Evolutionary conservation across 1,284 basidiomycete genomes (phyloP), one percentile per base, ranked within the genome.

Genomic region (Caloboletus firmus): DNA sequence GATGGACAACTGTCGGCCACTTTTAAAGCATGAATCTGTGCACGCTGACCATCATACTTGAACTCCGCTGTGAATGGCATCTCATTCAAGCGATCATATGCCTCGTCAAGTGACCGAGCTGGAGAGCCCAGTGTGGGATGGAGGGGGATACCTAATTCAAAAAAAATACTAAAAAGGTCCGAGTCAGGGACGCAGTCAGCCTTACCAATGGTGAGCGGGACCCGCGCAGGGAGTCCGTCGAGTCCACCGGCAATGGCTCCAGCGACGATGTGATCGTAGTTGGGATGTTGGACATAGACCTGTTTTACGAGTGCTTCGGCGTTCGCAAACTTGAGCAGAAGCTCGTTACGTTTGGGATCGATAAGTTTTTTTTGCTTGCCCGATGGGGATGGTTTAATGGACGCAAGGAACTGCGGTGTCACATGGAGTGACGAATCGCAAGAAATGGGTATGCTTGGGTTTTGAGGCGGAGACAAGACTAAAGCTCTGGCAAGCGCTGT

Each of bases 41-140:
- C 90, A 41, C 93, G 79, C 67, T 95, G 93, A 2, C 92, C 92
- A 61, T 95, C 93, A 61, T 93, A 89, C 72, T 94, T 95, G 66
- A 82, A 82, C 71, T 95, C 93, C 37, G 89, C 86, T 13, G 82
- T 78, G 69, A 94, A 95, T 3, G 87, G 81, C 35, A 84, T 72
- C 42, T 77, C 74, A 13, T 80, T 82, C 18, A 95, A 76, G 31
- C 87, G 81, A 39, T 84, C 81, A 63, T 92, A 94, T 39, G 95
- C 85, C 62, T 94, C 92, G 49, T 86, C 81, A 42, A 98, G 74
- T 35, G 92, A 94, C 36, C 93, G 85, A 37, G 85, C 90, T 50
- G 92, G 93, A 46, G 91, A 93, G 36, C 92, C 92, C 28, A 95
- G 75, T 26, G 86, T 84, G 22, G 86, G 87, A 64, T 82, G 81